Evolutionary conservation across 805 yeast genomes (phyloP).

Genomic region (Cyberlindnera japonica): DNA sequence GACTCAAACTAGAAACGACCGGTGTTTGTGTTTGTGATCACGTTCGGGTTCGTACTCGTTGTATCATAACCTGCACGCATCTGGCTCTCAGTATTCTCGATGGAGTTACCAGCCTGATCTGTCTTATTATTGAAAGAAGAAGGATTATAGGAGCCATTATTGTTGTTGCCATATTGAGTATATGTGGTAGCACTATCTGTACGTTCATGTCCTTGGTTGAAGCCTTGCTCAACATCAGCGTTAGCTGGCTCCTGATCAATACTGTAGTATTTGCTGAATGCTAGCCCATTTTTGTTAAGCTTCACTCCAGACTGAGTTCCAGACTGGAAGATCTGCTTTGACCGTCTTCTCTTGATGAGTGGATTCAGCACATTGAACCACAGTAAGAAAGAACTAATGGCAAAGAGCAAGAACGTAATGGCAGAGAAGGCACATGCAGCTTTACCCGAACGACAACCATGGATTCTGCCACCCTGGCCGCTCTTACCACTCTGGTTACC

Average conservation of each 20-base stretch:
- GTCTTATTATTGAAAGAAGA: neutral
- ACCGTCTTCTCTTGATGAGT: slow-evolving; percentile 4
- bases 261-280: slow-evolving; percentile 4
- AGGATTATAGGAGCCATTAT: neutral
- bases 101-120: too few relatives aligned
- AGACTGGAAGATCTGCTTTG: neutral
- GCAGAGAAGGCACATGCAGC: slow-evolving; percentile 18
- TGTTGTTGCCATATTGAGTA: neutral
- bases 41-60: too few relatives aligned
- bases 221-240: neutral
- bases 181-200: neutral
- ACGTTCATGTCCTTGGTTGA: neutral
- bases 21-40: too few relatives aligned
- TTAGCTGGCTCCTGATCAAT: neutral
- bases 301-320: slow-evolving; percentile 4
- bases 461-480: neutral
- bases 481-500: neutral
- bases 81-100: too few relatives aligned
- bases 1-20: too few relatives aligned
- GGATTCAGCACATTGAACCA: slow-evolving; percentile 29
- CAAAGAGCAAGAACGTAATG: slow-evolving; percentile 25
- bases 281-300: slow-evolving; percentile 9
- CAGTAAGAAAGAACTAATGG: slow-evolving; percentile 25
- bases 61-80: too few relatives aligned
- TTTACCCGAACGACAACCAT: slow-evolving; percentile 16